phyloP scores from a whole-genome alignment of 2,329 filamentous ascomycete genomes.

The Colletotrichum higginsianum region DNA sequence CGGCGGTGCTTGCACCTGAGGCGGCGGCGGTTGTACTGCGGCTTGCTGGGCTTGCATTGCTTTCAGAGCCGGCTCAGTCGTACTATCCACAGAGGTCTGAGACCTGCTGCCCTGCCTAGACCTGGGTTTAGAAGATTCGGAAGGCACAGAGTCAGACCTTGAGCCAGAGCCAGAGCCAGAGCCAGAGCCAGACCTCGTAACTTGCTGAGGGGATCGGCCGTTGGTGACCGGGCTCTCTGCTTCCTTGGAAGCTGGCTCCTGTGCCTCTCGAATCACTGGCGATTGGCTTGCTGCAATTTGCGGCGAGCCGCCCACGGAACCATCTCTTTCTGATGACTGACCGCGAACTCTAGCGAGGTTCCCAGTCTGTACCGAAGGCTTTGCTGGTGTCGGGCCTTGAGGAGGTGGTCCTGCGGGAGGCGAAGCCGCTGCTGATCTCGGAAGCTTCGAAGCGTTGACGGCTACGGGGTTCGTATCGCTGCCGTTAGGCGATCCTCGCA shows the following conservation, averaged over 20 bases:
- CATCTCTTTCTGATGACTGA: constrained; percentile 63
- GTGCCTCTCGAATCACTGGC: constrained; percentile 58
- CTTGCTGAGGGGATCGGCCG: constrained; percentile 75
- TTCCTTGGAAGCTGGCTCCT: constrained; percentile 49
- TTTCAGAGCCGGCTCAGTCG: constrained; percentile 69
- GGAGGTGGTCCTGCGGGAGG: constrained; percentile 64
- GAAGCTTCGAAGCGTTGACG: constrained; percentile 56
- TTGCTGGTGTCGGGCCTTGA: constrained; percentile 66
- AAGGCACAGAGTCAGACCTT: constrained; percentile 53
- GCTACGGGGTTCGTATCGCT: constrained; percentile 56
- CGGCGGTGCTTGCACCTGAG: background rate
- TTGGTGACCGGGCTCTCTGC: constrained; percentile 69
- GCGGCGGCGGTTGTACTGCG: constrained; percentile 24
- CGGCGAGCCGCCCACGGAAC: constrained; percentile 54
- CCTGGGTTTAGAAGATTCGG: constrained; percentile 53
- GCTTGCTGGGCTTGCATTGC: constrained; percentile 46
- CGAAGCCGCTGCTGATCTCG: constrained; percentile 55
- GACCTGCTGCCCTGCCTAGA: constrained; percentile 63
- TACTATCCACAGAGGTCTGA: constrained; percentile 79
- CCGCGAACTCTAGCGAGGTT: constrained; percentile 62
- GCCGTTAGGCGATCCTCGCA: constrained; percentile 56
- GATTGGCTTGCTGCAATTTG: constrained; percentile 55
- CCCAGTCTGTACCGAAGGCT: constrained; percentile 60
- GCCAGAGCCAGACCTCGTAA: constrained; percentile 49
- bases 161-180: constrained; percentile 51